Evolutionary conservation across 2,329 filamentous ascomycete genomes (phyloP).

Genomic region (Penicillium digitatum): DNA sequence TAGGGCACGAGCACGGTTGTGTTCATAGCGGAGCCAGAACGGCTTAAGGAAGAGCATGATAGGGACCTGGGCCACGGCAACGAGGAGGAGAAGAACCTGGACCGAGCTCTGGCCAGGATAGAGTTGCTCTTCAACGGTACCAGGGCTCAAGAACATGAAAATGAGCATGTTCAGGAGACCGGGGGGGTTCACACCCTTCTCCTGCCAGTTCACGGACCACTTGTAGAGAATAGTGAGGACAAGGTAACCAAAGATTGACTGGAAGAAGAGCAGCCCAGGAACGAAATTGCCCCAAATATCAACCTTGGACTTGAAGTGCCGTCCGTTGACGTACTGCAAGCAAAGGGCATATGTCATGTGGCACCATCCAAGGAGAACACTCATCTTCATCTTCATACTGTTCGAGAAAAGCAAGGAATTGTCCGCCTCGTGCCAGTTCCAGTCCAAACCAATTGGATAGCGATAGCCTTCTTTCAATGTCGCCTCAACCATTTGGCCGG

Average conservation of each 20-base stretch:
- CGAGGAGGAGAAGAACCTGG: constrained; percentile 71
- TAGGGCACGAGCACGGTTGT: constrained; percentile 80
- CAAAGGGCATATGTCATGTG: constrained; percentile 95
- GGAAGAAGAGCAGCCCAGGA: constrained; percentile 99
- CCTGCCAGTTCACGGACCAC: constrained; percentile 86
- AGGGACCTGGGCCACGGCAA: constrained; percentile 84
- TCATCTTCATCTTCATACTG: constrained; percentile 99
- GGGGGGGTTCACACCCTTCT: constrained; percentile 65
- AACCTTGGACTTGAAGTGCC: constrained; percentile 89
- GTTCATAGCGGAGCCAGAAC: constrained; percentile 87
- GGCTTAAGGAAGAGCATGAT: constrained; percentile 92
- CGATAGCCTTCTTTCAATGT: constrained; percentile 70
- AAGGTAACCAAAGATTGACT: constrained; percentile 95
- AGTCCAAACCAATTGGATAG: constrained; percentile 94
- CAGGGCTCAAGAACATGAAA: constrained; percentile 96
- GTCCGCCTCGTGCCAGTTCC: constrained; percentile 92
- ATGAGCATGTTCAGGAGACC: constrained; percentile 98
- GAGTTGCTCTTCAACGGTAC: constrained; percentile 63
- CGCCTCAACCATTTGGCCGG: constrained; percentile 62
- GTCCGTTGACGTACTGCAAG: constrained; percentile 87
- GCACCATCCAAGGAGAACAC: constrained; percentile 88
- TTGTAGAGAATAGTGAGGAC: constrained; percentile 95
- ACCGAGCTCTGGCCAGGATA: constrained; percentile 73
- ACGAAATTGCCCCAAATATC: constrained; percentile 98
- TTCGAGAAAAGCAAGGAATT: constrained; percentile 95